Evolutionary conservation across 140 eudicot genomes (phyloP), one percentile per base, ranked within the genome.

Genomic region (Stevia rebaudiana): DNA sequence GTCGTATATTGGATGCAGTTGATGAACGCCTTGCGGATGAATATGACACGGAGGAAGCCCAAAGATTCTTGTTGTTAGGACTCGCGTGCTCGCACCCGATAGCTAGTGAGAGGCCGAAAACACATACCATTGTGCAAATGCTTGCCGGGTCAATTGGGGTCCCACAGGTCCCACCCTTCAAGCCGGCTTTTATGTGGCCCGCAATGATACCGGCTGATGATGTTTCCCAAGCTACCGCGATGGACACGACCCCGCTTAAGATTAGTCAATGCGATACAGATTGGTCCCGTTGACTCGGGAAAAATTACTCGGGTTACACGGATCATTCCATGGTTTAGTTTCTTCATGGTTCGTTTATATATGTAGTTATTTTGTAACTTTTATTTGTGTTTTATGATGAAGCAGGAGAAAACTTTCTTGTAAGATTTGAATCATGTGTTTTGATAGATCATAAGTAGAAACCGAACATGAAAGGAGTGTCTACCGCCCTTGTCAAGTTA

Each of bases 171-270:
- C 97, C 95, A 22, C 91, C 82, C 0, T 83, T 89, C 65, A 89
- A 83, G 76, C 97, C 97, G 1, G 72, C 91, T 11, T 89, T 89
- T 19, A 73, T 89, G 36, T 89, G 97, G 97, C 94, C 94, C 0
- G 72, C 88, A 11, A 73, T 76, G 83, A 78, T 55, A 75, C 81
- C 86, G 0, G 67, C 79, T 0, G 94, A 66, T 11, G 82, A 84
- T 43, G 17, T 70, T 11, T 76, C 80, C 18, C 61, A 28, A 61
- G 84, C 83, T 44, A 75, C 76, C 12, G 64, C 89, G 0, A 47
- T 71, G 0, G 84, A 74, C 18, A 79, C 96, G 3, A 48, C 85
- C 15, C 73, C 86, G 23, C 8, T 77, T 28, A 75, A 84, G 11
- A 78, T 83, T 8, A 80, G 81, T 6, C 74, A 76, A n/a, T 71